Conservation (phyloP, 225 moss, liverwort and hornwort genomes). For the Takakia lepidozioides region DNA sequence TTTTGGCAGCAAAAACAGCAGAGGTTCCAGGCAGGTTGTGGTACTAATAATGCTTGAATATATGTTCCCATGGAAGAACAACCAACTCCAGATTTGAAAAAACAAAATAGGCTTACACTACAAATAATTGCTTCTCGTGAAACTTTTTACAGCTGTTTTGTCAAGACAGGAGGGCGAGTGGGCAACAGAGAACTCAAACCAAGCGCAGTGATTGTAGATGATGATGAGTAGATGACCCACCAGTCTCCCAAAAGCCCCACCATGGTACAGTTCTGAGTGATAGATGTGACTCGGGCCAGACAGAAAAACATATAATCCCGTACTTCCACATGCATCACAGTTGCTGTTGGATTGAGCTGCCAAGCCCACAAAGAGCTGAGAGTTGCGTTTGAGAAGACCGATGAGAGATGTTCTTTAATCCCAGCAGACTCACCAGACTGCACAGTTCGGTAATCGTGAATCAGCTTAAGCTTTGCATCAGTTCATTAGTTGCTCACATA, state of each 20-base stretch:
- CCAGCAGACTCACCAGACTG: too few relatives aligned
- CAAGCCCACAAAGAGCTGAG: constrained; percentile 9
- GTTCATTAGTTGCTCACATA: too few relatives aligned
- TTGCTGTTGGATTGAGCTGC: constrained; percentile 45
- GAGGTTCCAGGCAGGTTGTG: too few relatives aligned
- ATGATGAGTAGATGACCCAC: constrained; percentile 81
- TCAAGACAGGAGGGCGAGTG: constrained; percentile 27
- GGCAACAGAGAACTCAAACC: constrained; percentile 47
- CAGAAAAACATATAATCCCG: constrained; percentile 80
- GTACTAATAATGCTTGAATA: too few relatives aligned
- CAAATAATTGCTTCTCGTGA: too few relatives aligned
- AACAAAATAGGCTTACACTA: too few relatives aligned
- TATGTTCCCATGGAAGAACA: too few relatives aligned
- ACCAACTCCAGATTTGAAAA: too few relatives aligned
- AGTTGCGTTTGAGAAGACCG: neutral
- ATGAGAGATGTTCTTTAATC: too few relatives aligned
- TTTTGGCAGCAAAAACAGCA: too few relatives aligned
- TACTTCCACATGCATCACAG: constrained; percentile 94
- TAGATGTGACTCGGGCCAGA: constrained; percentile 73
- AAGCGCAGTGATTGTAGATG: constrained; percentile 58
- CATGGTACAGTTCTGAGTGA: constrained; percentile 62
- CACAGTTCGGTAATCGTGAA: too few relatives aligned
- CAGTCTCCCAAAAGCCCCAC: constrained; percentile 76
- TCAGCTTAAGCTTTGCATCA: too few relatives aligned
- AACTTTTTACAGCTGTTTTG: constrained; percentile 37